A percentile compares a stretch with the other conserved stretches of the same genome.
Conservation (phyloP, 371 early-diverging fungal genomes). For the Mortierella sp. region DNA sequence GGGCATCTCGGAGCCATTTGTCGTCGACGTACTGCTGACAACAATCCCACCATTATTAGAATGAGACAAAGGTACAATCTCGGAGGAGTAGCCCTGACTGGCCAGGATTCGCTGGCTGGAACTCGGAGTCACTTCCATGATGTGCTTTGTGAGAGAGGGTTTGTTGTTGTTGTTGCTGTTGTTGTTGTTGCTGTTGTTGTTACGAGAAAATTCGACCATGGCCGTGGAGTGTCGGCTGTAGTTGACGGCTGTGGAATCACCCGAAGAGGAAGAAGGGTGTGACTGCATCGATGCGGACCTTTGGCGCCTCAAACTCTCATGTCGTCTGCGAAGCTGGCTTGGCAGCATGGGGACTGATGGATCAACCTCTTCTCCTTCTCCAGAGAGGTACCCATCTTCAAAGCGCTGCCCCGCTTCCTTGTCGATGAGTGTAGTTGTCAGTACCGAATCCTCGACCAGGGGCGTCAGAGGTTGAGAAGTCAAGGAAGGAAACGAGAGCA, state of each 20-base stretch:
- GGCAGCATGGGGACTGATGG: conserved; percentile 33
- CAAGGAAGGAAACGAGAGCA: neutral
- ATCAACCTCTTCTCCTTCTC: conserved; percentile 2
- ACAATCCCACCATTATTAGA: neutral
- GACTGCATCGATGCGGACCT: conserved; percentile 15
- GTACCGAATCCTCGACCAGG: conserved; percentile 4
- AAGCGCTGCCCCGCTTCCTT: neutral
- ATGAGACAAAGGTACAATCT: conserved; percentile 1
- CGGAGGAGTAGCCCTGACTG: conserved; percentile 8
- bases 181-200: neutral
- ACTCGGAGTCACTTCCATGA: conserved; percentile 3
- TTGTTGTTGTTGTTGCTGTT: neutral
- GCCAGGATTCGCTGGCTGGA: conserved; percentile 8
- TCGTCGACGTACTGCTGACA: neutral
- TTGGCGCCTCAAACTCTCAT: conserved; percentile 36
- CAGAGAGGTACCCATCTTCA: conserved; percentile 1
- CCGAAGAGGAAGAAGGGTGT: conserved; percentile 9
- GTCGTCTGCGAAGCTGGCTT: conserved; percentile 46
- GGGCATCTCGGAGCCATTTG: conserved; percentile 22
- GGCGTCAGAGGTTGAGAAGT: conserved; percentile 10
- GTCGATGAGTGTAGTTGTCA: neutral
- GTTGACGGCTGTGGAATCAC: conserved; percentile 5
- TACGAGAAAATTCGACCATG: neutral
- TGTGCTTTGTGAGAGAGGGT: neutral
- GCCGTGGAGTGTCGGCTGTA: neutral